Evolutionary conservation across 2,329 filamentous ascomycete genomes (phyloP).

Genomic region (Neofusicoccum umdonicola): DNA sequence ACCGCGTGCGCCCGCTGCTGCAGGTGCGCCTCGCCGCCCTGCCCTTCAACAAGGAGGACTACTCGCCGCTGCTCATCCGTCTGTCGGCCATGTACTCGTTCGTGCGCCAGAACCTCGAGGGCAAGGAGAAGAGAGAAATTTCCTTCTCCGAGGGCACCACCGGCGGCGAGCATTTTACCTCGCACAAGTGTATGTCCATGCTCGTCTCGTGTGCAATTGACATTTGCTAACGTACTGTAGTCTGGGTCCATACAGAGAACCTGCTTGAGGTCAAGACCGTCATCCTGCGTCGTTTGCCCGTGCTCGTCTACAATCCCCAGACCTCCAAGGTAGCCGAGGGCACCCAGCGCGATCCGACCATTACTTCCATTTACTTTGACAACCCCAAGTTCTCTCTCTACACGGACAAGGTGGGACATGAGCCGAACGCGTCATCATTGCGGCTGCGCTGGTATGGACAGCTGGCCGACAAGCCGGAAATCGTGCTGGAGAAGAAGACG

Average conservation of each 20-base stretch:
- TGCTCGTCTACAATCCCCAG: slow-evolving; percentile 89
- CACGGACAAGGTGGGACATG: slow-evolving; percentile 74
- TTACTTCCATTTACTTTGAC: slow-evolving; percentile 96
- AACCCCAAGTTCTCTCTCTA: slow-evolving; percentile 84
- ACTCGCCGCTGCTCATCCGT: slow-evolving; percentile 81
- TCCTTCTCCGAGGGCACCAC: slow-evolving; percentile 43
- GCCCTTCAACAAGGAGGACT: slow-evolving; percentile 94
- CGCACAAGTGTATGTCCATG: slow-evolving; percentile 72
- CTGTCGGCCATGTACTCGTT: slow-evolving; percentile 96
- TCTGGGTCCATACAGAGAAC: slow-evolving; percentile 96
- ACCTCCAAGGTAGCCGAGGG: slow-evolving; percentile 78
- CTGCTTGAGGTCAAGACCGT: slow-evolving; percentile 95
- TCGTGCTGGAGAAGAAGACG: slow-evolving; percentile 86
- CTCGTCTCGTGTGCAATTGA: neutral
- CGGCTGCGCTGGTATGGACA: slow-evolving; percentile 91
- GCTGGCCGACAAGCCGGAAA: slow-evolving; percentile 72
- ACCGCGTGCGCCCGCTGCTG: slow-evolving; percentile 87
- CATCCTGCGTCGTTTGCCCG: slow-evolving; percentile 84
- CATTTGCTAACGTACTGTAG: slow-evolving; percentile 44
- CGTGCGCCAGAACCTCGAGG: slow-evolving; percentile 78
- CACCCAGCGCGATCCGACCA: slow-evolving; percentile 75
- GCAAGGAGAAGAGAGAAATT: slow-evolving; percentile 45
- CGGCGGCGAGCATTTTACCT: slow-evolving; percentile 68
- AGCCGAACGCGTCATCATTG: slow-evolving; percentile 74
- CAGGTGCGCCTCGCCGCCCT: slow-evolving; percentile 84